Evolutionary conservation across 257 asterid genomes (phyloP).

Genomic region (Penstemon newberryi): DNA sequence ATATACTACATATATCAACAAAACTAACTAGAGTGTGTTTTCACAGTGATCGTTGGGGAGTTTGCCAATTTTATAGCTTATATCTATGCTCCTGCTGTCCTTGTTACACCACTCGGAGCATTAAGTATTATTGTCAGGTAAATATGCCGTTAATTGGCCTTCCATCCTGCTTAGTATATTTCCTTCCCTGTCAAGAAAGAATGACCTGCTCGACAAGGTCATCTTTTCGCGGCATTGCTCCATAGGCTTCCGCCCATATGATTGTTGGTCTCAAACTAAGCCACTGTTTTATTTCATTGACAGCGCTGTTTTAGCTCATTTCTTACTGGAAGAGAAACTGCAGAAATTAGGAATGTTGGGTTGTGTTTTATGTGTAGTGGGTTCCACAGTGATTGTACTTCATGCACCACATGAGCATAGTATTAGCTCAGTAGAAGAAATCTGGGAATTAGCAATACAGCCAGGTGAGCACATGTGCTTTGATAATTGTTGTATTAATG

Average conservation of each 20-base stretch:
- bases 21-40: constrained; percentile 7
- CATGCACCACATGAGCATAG: constrained; percentile 92
- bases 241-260: not conserved
- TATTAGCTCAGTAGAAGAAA: constrained; percentile 81
- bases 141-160: not conserved
- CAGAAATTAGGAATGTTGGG: constrained; percentile 77
- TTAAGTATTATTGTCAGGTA: constrained; percentile 90
- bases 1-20: not conserved
- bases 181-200: not conserved
- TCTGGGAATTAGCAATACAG: constrained; percentile 78
- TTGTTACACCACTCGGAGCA: constrained; percentile 91
- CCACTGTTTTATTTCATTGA: constrained; percentile 22
- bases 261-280: constrained; percentile 14
- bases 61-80: constrained; percentile 82
- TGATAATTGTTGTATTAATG: not conserved
- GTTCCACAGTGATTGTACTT: constrained; percentile 74
- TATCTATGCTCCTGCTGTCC: constrained; percentile 89
- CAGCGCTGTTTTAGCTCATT: constrained; percentile 89
- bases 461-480: constrained; percentile 51
- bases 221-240: too few relatives aligned
- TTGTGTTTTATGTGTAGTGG: constrained; percentile 78
- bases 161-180: not conserved
- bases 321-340: constrained; percentile 70
- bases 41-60: constrained; percentile 76
- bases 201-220: not conserved